Evolutionary conservation across 768 basidiomycete genomes (phyloP), one percentile per base, ranked within the genome.

Genomic region (Russula sp.): DNA sequence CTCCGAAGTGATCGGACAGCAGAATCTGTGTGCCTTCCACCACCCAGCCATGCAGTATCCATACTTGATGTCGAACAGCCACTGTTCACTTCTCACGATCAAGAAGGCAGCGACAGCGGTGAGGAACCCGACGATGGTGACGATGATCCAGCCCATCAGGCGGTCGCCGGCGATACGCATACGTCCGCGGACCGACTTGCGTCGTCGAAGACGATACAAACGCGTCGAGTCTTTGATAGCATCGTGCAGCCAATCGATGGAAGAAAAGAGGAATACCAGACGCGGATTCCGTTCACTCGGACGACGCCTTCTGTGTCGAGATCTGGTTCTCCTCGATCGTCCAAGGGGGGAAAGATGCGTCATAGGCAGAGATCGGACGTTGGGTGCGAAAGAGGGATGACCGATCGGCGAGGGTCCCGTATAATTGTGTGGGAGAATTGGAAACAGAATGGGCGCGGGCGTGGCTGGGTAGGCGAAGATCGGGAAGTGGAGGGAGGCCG

Each of bases 171-270:
- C 76, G 32, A 89, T 83, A 24, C 81, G 81, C 34, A 89, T 66
- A 42, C 80, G 83, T 1, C 90, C 87, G 22, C 89, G 83, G 38
- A 86, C 20, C 1, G 94, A 91, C 69, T 84, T 87, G 62, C 85
- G 83, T 55, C 78, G 81, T 65, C 92, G 80, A 20, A 96, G 79
- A 56, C 84, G 81, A 38, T 88, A 83, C 67, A 89, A 88, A 32
- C 94, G 89, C 9, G 84, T 83, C 0, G 93, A 92, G 72, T 96
- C 93, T 75, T 97, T 95, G 78, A 98, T 92, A 46, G 92, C 84
- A 77, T 98, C 96, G 71, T 98, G 96, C 59, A 98, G 79, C 96
- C 95, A 98, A 75, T 98, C 94, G 62, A 96, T 89, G 22, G 90
- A 93, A 0, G 91, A 87, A 77, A 87, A 96, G 90, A 91, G 13